Conservation (phyloP, 208 protist genomes). For the Leptomonas seymouri region DNA sequence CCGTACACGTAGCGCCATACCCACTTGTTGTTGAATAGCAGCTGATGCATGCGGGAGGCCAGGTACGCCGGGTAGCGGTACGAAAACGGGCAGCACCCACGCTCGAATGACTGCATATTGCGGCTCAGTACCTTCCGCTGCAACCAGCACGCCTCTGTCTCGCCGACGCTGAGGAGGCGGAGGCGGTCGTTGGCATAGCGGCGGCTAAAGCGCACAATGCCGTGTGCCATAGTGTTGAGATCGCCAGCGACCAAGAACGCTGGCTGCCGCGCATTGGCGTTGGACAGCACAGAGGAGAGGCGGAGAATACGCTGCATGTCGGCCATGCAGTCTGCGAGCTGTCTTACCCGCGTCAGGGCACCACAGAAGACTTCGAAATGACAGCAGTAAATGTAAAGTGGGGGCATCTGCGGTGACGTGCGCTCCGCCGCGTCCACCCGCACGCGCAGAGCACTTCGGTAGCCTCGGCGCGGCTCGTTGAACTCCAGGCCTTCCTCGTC, state of each 20-base stretch:
- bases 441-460: slow-evolving; percentile 59
- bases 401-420: slow-evolving; percentile 32
- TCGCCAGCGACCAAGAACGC: slow-evolving; percentile 79
- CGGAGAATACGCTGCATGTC: slow-evolving; percentile 47
- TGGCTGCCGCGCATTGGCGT: slow-evolving; percentile 7
- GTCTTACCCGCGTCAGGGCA: slow-evolving; percentile 57
- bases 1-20: slow-evolving; percentile 67
- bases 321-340: slow-evolving; percentile 61
- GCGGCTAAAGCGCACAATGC: slow-evolving; percentile 61
- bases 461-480: slow-evolving; percentile 61
- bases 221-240: slow-evolving; percentile 82
- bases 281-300: slow-evolving; percentile 10
- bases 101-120: slow-evolving; percentile 38
- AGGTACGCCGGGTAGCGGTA: slow-evolving; percentile 55
- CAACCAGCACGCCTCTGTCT: slow-evolving; percentile 80
- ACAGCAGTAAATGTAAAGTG: slow-evolving; percentile 78
- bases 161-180: slow-evolving; percentile 57
- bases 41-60: slow-evolving; percentile 36
- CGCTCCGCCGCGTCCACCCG: slow-evolving; percentile 40
- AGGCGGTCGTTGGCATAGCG: slow-evolving; percentile 57
- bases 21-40: slow-evolving; percentile 53
- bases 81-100: slow-evolving; percentile 62
- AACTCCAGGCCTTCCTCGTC: slow-evolving; percentile 38
- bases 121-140: slow-evolving; percentile 75
- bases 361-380: slow-evolving; percentile 88